These are phyloP conservation scores for Buddleja alternifolia DNA, from an alignment of 257 asterid genomes.

Conservation along the genomic window DNA sequence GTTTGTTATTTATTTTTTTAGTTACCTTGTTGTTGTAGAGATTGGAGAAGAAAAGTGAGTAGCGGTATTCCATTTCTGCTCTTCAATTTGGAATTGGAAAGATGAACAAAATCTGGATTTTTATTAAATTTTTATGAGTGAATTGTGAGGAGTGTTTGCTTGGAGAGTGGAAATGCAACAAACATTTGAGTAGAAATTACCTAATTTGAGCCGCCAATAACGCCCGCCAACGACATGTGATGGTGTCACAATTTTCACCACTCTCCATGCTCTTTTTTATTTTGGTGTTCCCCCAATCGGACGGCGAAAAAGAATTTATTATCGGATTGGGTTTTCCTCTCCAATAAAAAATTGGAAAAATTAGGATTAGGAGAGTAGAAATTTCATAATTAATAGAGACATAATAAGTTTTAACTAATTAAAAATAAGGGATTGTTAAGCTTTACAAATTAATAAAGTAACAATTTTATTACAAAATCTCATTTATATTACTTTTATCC, in stretches of 20 bases:
- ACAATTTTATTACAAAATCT: too few species aligned
- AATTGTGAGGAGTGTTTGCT: too few species aligned
- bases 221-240: constrained; percentile 39
- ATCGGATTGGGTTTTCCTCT: too few species aligned
- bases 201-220: constrained; percentile 3
- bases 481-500: too few species aligned
- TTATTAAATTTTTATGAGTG: background rate
- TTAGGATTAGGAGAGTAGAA: too few species aligned
- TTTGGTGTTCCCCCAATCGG: too few species aligned
- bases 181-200: constrained; percentile 15
- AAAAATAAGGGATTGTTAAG: too few species aligned
- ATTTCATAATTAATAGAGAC: too few species aligned
- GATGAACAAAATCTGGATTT: constrained; percentile 9
- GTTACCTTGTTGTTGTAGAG: constrained; percentile 57
- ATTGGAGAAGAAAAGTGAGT: constrained; percentile 31
- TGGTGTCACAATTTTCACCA: constrained; percentile 31
- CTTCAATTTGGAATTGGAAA: background rate
- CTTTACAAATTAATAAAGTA: too few species aligned
- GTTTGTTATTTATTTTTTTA: background rate
- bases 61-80: constrained; percentile 42
- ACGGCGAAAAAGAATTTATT: too few species aligned
- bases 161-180: constrained; percentile 49
- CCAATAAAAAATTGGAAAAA: too few species aligned
- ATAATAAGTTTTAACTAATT: too few species aligned
- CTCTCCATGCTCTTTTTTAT: background rate